Conservation (phyloP, 208 protist genomes). For the Wallacemonas rigidus region DNA sequence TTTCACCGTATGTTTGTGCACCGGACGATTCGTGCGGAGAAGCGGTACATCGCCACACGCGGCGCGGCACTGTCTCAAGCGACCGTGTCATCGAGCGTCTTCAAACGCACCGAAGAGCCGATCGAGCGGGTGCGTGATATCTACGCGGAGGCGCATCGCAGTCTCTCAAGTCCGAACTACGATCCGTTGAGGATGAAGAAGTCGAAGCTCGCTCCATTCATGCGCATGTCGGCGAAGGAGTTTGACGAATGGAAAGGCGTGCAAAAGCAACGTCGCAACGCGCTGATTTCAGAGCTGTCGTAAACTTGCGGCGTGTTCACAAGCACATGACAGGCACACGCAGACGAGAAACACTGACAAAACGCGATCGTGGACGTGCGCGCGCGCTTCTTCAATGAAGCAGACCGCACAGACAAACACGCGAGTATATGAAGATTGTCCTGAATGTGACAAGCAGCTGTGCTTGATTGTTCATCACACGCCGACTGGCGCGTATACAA, state of each 20-base stretch:
- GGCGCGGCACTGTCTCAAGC: slow-evolving; percentile 37
- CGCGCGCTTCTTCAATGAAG: no score
- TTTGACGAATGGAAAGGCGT: slow-evolving; percentile 72
- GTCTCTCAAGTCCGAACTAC: slow-evolving; percentile 78
- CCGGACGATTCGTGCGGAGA: slow-evolving; percentile 71
- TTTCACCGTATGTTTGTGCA: slow-evolving; percentile 71
- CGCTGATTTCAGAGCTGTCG: slow-evolving; percentile 53
- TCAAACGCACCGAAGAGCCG: slow-evolving; percentile 60
- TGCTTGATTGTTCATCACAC: no score
- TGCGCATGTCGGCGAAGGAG: slow-evolving; percentile 72
- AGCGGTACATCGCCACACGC: slow-evolving; percentile 64
- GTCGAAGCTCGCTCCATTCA: slow-evolving; percentile 57
- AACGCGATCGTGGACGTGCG: no score
- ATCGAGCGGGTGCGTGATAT: slow-evolving; percentile 60
- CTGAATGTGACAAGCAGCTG: no score
- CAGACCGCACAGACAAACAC: no score
- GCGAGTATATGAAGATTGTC: no score
- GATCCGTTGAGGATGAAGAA: slow-evolving; percentile 84
- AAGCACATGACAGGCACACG: no score
- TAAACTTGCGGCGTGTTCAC: slow-evolving; percentile 7
- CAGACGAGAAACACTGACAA: no score
- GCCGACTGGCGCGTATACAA: no score
- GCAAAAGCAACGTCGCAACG: slow-evolving; percentile 52
- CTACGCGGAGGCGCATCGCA: slow-evolving; percentile 79
- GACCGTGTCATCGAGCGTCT: slow-evolving; percentile 43